Conservation (phyloP, 768 basidiomycete genomes). For the Auricularia sp. region DNA sequence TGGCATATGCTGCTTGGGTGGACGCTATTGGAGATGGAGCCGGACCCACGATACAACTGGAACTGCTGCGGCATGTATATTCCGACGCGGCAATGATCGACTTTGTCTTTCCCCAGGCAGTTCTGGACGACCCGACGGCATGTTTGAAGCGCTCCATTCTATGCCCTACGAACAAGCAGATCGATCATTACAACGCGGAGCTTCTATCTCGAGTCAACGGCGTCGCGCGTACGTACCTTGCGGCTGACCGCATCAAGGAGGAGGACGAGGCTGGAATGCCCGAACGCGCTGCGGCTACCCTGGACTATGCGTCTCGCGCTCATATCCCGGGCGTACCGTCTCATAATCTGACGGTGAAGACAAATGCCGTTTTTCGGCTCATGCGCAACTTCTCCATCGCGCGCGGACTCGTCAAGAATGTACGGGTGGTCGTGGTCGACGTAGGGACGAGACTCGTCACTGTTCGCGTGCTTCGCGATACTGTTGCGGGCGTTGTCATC, state of each 20-base stretch:
- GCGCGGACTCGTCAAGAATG: slow-evolving; percentile 32
- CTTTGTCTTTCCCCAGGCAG: too few relatives aligned
- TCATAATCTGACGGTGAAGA: slow-evolving; percentile 20
- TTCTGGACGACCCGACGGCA: too few relatives aligned
- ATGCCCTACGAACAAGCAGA: too few relatives aligned
- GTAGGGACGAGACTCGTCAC: slow-evolving; percentile 17
- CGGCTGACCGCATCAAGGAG: slow-evolving; percentile 11
- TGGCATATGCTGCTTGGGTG: too few relatives aligned
- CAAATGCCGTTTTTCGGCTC: slow-evolving; percentile 23
- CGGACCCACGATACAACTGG: too few relatives aligned
- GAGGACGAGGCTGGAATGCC: slow-evolving; percentile 11
- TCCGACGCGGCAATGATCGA: too few relatives aligned
- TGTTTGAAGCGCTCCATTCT: too few relatives aligned
- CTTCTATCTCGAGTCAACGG: too few relatives aligned
- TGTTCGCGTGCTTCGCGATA: slow-evolving; percentile 16
- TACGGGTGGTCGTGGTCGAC: slow-evolving; percentile 23
- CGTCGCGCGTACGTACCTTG: too few relatives aligned
- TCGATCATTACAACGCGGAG: too few relatives aligned
- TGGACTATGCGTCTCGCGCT: slow-evolving; percentile 18
- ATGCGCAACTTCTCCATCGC: slow-evolving; percentile 31
- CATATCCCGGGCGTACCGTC: slow-evolving; percentile 10
- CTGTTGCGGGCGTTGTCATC: slow-evolving; percentile 1
- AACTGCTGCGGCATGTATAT: too few relatives aligned
- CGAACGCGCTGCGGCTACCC: slow-evolving; percentile 13
- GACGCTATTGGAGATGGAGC: too few relatives aligned